Percentiles rank a stretch among this genome's conserved stretches.
Evolutionary conservation across 106 monocot species (phyloP).

Genomic region (Dioscorea alata): DNA sequence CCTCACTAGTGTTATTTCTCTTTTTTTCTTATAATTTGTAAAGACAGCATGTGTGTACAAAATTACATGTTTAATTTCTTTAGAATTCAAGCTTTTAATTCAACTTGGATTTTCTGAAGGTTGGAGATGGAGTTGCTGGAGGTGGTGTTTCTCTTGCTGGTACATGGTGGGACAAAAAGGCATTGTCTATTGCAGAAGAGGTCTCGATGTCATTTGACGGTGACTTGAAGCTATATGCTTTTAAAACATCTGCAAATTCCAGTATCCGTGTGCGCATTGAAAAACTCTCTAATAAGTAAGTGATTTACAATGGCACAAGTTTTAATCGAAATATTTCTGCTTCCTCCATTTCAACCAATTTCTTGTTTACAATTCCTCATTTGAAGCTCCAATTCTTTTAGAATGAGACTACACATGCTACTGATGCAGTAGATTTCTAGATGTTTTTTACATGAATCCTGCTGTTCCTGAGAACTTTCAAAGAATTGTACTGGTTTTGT

Average conservation of each 20-base stretch:
- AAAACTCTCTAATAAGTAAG: slow-evolving; percentile 83
- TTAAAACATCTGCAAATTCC: slow-evolving; percentile 64
- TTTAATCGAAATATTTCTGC: too few relatives aligned
- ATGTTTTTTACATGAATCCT: too few relatives aligned
- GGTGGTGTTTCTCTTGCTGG: slow-evolving; percentile 84
- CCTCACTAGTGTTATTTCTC: too few relatives aligned
- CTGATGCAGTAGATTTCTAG: too few relatives aligned
- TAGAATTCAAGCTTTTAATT: neutral
- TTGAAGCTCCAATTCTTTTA: too few relatives aligned
- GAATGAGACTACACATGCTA: too few relatives aligned
- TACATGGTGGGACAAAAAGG: slow-evolving; percentile 83
- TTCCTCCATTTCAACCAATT: too few relatives aligned
- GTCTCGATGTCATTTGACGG: slow-evolving; percentile 60
- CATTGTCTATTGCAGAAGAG: slow-evolving; percentile 69
- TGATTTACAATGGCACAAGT: neutral
- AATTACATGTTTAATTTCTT: neutral
- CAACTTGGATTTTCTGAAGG: slow-evolving; percentile 21
- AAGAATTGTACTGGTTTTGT: too few relatives aligned
- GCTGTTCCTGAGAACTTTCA: too few relatives aligned
- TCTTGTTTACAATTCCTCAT: too few relatives aligned
- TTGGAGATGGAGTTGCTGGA: slow-evolving; percentile 88
- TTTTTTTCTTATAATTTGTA: too few relatives aligned
- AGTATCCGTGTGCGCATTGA: slow-evolving; percentile 71
- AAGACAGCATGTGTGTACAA: too few relatives aligned
- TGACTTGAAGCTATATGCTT: slow-evolving; percentile 85